A percentile compares a stretch with the other conserved stretches of the same genome.
Conservation (phyloP, 345 rosid genomes). For the Iberis pinnata region DNA sequence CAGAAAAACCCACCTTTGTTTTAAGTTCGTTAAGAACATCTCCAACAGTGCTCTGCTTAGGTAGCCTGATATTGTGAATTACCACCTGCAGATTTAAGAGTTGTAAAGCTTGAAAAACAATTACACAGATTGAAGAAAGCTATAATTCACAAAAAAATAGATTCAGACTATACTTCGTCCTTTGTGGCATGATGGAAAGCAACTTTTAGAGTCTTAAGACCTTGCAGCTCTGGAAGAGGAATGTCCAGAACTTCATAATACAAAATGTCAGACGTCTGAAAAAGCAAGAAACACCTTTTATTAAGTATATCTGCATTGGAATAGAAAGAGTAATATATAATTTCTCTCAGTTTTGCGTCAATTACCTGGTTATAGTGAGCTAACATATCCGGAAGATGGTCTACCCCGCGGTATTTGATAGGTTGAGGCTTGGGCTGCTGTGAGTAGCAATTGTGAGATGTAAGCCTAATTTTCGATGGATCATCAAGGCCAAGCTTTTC, state of each 20-base stretch:
- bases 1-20: conserved; percentile 51
- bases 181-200: conserved; percentile 75
- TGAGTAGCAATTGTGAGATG: conserved; percentile 97
- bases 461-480: conserved; percentile 82
- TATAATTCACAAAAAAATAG: conserved; percentile 11
- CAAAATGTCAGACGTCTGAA: conserved; percentile 85
- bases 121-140: background rate
- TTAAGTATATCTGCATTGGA: conserved; percentile 10
- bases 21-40: conserved; percentile 88
- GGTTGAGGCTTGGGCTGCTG: conserved; percentile 99
- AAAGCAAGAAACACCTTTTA: conserved; percentile 18
- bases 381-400: conserved; percentile 87
- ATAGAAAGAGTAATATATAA: background rate
- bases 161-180: conserved; percentile 55
- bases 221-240: conserved; percentile 95
- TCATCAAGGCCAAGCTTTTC: conserved; percentile 73
- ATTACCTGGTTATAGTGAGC: conserved; percentile 86
- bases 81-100: conserved; percentile 42
- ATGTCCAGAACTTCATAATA: conserved; percentile 97
- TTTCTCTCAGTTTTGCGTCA: background rate
- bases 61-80: conserved; percentile 80
- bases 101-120: conserved; percentile 11
- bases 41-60: conserved; percentile 91
- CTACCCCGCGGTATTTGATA: conserved; percentile 80
- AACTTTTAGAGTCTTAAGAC: conserved; percentile 84